phyloP scores from a whole-genome alignment of 768 basidiomycete genomes.

The Lyophyllum shimeji region DNA sequence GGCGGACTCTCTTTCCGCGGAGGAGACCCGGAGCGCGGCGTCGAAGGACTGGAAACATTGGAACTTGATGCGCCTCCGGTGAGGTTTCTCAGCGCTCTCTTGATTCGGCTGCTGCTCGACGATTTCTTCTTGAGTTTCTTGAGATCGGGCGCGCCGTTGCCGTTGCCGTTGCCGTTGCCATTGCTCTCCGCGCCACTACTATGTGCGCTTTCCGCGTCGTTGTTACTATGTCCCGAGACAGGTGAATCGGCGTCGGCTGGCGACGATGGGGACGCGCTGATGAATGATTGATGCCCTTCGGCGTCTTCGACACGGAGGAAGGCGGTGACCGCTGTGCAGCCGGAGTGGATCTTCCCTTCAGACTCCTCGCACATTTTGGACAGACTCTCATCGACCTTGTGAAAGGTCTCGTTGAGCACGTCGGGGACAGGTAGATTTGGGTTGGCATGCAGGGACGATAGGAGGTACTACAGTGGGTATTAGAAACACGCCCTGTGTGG shows the following conservation, averaged over 20 bases:
- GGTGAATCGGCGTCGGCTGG: conserved; percentile 35
- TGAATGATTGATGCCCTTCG: conserved; percentile 70
- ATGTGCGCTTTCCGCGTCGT: conserved; percentile 36
- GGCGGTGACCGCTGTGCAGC: conserved; percentile 95
- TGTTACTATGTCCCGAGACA: conserved; percentile 29
- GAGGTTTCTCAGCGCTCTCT: conserved; percentile 54
- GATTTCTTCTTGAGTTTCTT: conserved; percentile 34
- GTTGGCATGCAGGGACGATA: conserved; percentile 64
- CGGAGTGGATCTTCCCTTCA: conserved; percentile 91
- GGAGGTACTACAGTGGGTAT: conserved; percentile 40
- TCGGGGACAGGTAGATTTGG: conserved; percentile 73
- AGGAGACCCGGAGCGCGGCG: conserved; percentile 37
- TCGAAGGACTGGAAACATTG: conserved; percentile 28
- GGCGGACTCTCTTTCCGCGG: conserved; percentile 28
- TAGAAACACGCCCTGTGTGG: not conserved
- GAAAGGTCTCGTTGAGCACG: conserved; percentile 91
- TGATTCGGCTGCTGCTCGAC: conserved; percentile 49
- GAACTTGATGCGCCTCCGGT: conserved; percentile 36
- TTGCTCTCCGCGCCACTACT: conserved; percentile 46
- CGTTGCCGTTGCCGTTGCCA: conserved; percentile 33
- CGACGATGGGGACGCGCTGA: conserved; percentile 32
- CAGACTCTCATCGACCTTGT: conserved; percentile 82
- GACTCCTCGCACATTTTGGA: conserved; percentile 84
- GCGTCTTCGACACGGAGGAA: conserved; percentile 91
- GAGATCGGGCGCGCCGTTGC: conserved; percentile 31